Evolutionary conservation across 257 asterid species (phyloP).

Genomic region (Catharanthus roseus): DNA sequence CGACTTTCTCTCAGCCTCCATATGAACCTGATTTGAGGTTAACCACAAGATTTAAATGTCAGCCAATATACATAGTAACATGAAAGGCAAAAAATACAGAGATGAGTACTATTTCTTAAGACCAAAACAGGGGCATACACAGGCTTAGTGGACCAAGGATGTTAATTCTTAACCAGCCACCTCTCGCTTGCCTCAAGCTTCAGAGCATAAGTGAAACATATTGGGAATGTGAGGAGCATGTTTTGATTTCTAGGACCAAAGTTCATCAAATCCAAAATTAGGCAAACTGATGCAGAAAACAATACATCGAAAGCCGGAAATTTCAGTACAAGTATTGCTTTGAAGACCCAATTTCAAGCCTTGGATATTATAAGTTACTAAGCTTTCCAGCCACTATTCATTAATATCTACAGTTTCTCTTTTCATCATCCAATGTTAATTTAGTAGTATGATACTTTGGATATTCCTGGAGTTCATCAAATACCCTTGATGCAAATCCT

Average conservation of each 20-base stretch:
- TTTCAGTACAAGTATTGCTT: background rate
- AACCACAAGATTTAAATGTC: background rate
- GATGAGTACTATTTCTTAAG: background rate
- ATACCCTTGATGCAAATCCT: no score
- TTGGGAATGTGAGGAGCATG: background rate
- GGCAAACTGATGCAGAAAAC: background rate
- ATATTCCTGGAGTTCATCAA: background rate
- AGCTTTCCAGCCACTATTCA: background rate
- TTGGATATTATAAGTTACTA: background rate
- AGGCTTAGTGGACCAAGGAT: background rate
- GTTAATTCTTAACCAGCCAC: background rate
- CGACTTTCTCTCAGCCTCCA: constrained; percentile 89
- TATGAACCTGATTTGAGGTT: constrained; percentile 61
- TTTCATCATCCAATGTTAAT: background rate
- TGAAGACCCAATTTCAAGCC: background rate
- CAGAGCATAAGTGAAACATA: background rate
- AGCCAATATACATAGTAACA: background rate
- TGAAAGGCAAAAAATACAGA: background rate
- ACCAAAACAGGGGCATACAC: background rate
- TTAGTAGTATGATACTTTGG: background rate
- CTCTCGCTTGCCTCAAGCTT: background rate
- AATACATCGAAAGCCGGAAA: no score
- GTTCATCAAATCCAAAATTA: background rate
- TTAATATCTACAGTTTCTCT: no score
- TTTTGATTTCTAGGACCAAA: background rate